These are phyloP conservation scores for Euphorbia tirucalli DNA, from an alignment of 345 rosid species.

Conservation along the genomic window DNA sequence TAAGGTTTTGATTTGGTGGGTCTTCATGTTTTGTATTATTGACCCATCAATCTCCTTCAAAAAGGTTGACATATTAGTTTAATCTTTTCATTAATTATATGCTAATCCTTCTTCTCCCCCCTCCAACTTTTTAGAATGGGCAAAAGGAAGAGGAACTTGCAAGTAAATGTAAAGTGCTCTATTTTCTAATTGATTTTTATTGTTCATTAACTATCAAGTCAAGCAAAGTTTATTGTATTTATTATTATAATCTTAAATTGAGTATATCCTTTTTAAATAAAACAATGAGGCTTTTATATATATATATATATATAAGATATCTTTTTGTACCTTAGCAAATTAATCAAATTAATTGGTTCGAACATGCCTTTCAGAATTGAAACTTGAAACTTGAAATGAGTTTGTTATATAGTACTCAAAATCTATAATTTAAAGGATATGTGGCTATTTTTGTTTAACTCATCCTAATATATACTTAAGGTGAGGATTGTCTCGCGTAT, in stretches of 20 bases:
- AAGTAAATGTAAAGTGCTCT: constrained; percentile 15
- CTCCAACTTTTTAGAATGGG: neutral
- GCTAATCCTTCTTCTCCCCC: neutral
- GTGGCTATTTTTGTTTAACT: too few species aligned
- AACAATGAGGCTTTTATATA: too few species aligned
- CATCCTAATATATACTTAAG: too few species aligned
- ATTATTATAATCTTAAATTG: neutral
- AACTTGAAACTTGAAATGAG: too few species aligned
- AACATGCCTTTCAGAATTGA: too few species aligned
- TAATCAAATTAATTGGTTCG: too few species aligned
- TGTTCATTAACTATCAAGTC: constrained; percentile 2
- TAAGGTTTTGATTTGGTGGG: constrained; percentile 45
- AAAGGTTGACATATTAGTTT: constrained; percentile 26
- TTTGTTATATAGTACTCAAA: too few species aligned
- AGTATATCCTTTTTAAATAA: neutral
- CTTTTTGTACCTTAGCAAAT: too few species aligned
- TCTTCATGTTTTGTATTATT: constrained; percentile 46
- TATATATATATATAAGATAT: too few species aligned
- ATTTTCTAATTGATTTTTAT: constrained; percentile 5
- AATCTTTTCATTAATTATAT: constrained; percentile 12
- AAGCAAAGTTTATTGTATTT: neutral
- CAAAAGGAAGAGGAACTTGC: neutral
- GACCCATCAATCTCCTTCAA: constrained; percentile 26
- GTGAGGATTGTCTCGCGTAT: too few species aligned
- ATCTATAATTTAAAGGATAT: too few species aligned